phyloP scores from a whole-genome alignment of 1,139 yeast species.

The Kluyveromyces sp. region DNA sequence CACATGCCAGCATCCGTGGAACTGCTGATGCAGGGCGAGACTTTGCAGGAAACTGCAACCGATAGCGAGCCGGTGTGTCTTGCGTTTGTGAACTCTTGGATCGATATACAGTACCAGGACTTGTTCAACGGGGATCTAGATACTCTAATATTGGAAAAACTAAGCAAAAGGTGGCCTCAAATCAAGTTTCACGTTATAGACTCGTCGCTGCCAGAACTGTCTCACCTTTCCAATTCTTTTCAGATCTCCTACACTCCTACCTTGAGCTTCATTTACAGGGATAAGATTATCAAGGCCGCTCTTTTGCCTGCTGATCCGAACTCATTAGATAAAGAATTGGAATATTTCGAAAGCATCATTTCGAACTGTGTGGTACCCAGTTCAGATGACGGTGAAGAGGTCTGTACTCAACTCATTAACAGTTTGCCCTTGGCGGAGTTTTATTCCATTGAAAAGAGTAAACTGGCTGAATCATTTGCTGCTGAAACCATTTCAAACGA shows the following conservation, averaged over 20 bases:
- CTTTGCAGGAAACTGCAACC: no score
- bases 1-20: conserved; percentile 3
- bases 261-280: conserved; percentile 6
- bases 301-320: conserved; percentile 11
- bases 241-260: conserved; percentile 13
- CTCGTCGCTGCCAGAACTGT: conserved; percentile 10
- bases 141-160: conserved; percentile 8
- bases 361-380: conserved; percentile 5
- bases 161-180: conserved; percentile 1
- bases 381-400: background rate
- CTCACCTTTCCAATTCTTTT: conserved; percentile 12
- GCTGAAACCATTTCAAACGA: no score
- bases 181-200: conserved; percentile 12
- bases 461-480: no score
- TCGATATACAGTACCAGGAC: conserved; percentile 9
- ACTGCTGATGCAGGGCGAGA: background rate
- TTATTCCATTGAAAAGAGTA: no score
- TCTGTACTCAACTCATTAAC: conserved; percentile 1
- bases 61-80: conserved; percentile 8
- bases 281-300: conserved; percentile 5
- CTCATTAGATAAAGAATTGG: conserved; percentile 7
- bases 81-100: conserved; percentile 16
- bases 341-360: conserved; percentile 7
- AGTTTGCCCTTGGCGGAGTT: conserved; percentile 10
- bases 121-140: conserved; percentile 12